These are phyloP conservation scores for Wickerhamomyces chambardii DNA, from an alignment of 805 yeast genomes.

Conservation along the genomic window DNA sequence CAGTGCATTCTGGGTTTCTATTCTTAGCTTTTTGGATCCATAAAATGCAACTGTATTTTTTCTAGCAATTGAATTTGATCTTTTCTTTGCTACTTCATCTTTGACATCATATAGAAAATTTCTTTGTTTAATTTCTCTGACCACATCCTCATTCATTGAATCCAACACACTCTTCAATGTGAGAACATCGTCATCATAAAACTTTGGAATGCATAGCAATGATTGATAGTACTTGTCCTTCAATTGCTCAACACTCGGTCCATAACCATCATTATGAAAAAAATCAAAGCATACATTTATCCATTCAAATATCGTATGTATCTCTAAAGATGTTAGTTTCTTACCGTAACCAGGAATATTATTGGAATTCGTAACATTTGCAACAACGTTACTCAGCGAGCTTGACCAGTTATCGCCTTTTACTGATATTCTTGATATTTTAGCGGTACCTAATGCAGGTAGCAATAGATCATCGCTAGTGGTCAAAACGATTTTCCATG, in stretches of 20 bases:
- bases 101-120: constrained; percentile 30
- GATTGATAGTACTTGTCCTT: constrained; percentile 58
- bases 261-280: constrained; percentile 75
- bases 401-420: constrained; percentile 23
- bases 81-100: constrained; percentile 7
- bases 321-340: constrained; percentile 47
- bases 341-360: constrained; percentile 39
- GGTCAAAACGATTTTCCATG: constrained; percentile 70
- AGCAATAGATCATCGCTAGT: constrained; percentile 65
- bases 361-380: constrained; percentile 31
- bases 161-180: constrained; percentile 52
- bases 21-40: constrained; percentile 50
- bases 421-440: constrained; percentile 19
- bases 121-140: constrained; percentile 37
- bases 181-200: constrained; percentile 42
- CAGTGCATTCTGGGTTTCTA: constrained; percentile 34
- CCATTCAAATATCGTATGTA: constrained; percentile 69
- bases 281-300: constrained; percentile 59
- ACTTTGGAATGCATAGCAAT: constrained; percentile 51
- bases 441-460: constrained; percentile 54
- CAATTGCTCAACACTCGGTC: constrained; percentile 60
- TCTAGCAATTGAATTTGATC: constrained; percentile 45
- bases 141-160: constrained; percentile 43
- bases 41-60: constrained; percentile 64
- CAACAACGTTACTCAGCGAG: constrained; percentile 38